Evolutionary conservation across 352 stramenopile genomes (phyloP).

Genomic region (Phytophthora hibernalis): DNA sequence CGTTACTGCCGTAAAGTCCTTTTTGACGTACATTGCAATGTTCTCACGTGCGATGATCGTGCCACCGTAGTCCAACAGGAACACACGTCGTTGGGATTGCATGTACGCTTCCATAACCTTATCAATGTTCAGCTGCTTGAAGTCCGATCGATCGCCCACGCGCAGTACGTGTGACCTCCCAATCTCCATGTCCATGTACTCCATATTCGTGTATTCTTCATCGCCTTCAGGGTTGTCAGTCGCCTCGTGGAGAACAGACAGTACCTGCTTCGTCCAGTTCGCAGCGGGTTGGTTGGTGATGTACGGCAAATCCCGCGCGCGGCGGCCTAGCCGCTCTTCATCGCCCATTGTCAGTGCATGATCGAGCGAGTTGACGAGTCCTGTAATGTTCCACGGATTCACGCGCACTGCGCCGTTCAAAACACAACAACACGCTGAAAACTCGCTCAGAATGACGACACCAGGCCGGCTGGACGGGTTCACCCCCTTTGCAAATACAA

Average conservation of each 20-base stretch:
- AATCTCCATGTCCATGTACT: slow-evolving; percentile 91
- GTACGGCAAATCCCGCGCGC: slow-evolving; percentile 96
- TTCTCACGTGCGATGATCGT: slow-evolving; percentile 94
- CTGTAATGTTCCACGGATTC: slow-evolving; percentile 97
- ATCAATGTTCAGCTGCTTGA: slow-evolving; percentile 85
- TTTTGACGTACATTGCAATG: slow-evolving; percentile 97
- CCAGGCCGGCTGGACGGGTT: slow-evolving; percentile 74
- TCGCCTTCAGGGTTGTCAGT: slow-evolving; percentile 77
- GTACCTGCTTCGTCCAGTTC: slow-evolving; percentile 97
- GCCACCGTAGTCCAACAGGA: slow-evolving; percentile 98
- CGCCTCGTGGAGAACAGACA: slow-evolving; percentile 87
- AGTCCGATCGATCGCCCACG: slow-evolving; percentile 73
- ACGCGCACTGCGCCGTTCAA: slow-evolving; percentile 96
- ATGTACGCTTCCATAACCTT: slow-evolving; percentile 90
- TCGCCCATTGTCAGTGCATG: slow-evolving; percentile 94
- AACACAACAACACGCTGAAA: slow-evolving; percentile 96
- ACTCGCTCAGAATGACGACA: slow-evolving; percentile 97
- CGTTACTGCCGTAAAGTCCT: slow-evolving; percentile 94
- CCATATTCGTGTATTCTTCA: slow-evolving; percentile 83
- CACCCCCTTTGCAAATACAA: slow-evolving; percentile 88
- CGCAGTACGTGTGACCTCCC: slow-evolving; percentile 77
- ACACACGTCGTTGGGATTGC: slow-evolving; percentile 89
- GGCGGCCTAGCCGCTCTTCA: slow-evolving; percentile 89
- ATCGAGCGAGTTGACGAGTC: slow-evolving; percentile 92
- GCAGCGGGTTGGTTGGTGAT: slow-evolving; percentile 93